Conservation (phyloP, 495 filamentous ascomycete genomes). For the Parachaetomium inaequale region DNA sequence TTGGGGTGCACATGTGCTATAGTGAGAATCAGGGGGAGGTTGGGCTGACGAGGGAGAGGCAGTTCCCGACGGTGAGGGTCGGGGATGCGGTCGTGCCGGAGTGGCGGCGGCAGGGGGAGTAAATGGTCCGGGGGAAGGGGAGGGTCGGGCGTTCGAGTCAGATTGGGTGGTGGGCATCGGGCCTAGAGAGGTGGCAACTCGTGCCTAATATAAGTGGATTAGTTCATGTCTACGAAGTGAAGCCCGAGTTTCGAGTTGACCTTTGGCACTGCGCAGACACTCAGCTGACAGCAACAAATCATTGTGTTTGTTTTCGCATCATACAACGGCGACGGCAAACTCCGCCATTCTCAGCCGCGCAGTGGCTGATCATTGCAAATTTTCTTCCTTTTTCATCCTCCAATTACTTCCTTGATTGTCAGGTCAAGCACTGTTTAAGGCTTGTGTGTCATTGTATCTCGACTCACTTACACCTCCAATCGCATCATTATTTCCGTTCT, state of each 20-base stretch:
- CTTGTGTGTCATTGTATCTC: background rate
- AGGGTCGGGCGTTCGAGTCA: background rate
- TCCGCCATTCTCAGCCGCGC: background rate
- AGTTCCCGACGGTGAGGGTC: constrained; percentile 53
- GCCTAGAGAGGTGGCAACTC: background rate
- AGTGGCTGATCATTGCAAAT: background rate
- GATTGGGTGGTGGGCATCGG: background rate
- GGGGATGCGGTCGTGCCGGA: constrained; percentile 49
- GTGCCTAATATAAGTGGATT: background rate
- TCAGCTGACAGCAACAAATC: background rate
- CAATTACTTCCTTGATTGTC: background rate
- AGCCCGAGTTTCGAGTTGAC: background rate
- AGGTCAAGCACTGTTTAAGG: background rate
- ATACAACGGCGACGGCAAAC: background rate
- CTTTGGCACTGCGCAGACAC: background rate
- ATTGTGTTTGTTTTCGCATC: background rate
- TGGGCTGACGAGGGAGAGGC: constrained; percentile 29
- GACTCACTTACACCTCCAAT: background rate
- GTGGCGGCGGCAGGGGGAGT: constrained; percentile 15
- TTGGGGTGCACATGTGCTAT: constrained; percentile 74
- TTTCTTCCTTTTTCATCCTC: background rate
- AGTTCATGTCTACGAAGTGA: background rate
- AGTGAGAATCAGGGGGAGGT: constrained; percentile 18
- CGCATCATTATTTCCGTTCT: background rate
- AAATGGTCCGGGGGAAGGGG: background rate